A percentile compares a stretch with the other conserved stretches of the same genome.
phyloP scores from a whole-genome alignment of 768 basidiomycete species.

The Myochromella boudieri region DNA sequence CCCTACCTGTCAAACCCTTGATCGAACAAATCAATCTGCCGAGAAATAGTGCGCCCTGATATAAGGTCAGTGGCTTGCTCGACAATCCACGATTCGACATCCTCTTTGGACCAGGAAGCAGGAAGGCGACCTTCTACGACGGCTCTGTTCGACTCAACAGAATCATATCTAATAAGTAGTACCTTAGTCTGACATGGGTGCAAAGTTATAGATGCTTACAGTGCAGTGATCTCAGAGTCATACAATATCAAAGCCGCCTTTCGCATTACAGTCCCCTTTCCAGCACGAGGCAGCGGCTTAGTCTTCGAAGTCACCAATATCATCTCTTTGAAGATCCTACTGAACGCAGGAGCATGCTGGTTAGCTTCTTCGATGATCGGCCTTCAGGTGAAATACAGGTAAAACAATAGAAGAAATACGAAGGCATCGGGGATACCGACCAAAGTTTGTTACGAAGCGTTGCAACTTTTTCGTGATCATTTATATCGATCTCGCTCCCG shows the following conservation, averaged over 20 bases:
- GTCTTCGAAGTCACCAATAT: constrained; percentile 39
- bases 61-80: constrained; percentile 18
- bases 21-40: not conserved
- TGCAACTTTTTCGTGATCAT: constrained; percentile 12
- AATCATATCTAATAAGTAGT: constrained; percentile 23
- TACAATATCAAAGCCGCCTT: constrained; percentile 39
- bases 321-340: constrained; percentile 52
- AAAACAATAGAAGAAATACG: not conserved
- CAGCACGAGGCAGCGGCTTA: constrained; percentile 43
- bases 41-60: constrained; percentile 6
- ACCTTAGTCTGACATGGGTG: not conserved
- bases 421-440: constrained; percentile 14
- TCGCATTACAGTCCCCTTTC: constrained; percentile 45
- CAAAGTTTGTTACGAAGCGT: constrained; percentile 33
- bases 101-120: constrained; percentile 17
- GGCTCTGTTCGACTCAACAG: constrained; percentile 22
- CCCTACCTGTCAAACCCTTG: constrained; percentile 23
- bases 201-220: constrained; percentile 23
- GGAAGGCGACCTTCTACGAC: constrained; percentile 22
- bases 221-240: constrained; percentile 35
- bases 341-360: constrained; percentile 34
- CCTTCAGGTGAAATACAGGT: constrained; percentile 24
- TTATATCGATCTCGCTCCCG: constrained; percentile 21
- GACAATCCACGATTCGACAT: constrained; percentile 25
- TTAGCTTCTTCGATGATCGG: constrained; percentile 42